Conservation (phyloP, 257 asterid genomes). For the Fraxinus quadrangulata region DNA sequence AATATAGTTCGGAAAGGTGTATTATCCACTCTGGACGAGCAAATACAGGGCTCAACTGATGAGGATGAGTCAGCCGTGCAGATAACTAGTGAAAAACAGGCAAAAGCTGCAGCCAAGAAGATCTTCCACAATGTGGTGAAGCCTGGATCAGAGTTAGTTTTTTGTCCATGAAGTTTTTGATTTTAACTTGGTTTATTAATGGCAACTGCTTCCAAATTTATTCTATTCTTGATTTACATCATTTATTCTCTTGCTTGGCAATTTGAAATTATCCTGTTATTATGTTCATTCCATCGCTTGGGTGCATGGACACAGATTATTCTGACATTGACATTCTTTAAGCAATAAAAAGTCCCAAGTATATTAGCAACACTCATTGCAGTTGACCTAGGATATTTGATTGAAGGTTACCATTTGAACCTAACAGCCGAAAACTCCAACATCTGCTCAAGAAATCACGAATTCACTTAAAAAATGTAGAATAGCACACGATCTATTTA, state of each 20-base stretch:
- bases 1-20: too few species aligned
- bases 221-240: neutral
- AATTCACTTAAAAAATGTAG: neutral
- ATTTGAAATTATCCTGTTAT: neutral
- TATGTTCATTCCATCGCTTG: neutral
- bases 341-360: too few species aligned
- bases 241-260: neutral
- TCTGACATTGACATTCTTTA: too few species aligned
- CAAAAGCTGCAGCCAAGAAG: too few species aligned
- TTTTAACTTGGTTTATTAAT: neutral
- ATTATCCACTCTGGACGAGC: too few species aligned
- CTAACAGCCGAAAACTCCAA: neutral
- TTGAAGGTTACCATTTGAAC: neutral
- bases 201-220: neutral
- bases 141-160: conserved; percentile 61
- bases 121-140: neutral
- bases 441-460: neutral
- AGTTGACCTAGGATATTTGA: too few species aligned
- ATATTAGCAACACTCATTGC: neutral
- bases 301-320: too few species aligned
- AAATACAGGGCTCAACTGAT: too few species aligned
- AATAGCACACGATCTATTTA: too few species aligned
- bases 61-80: too few species aligned
- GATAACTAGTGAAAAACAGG: too few species aligned
- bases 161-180: neutral